Base-by-base conservation (phyloP, 2,329 filamentous ascomycete species). In the Phoma sp. region DNA sequence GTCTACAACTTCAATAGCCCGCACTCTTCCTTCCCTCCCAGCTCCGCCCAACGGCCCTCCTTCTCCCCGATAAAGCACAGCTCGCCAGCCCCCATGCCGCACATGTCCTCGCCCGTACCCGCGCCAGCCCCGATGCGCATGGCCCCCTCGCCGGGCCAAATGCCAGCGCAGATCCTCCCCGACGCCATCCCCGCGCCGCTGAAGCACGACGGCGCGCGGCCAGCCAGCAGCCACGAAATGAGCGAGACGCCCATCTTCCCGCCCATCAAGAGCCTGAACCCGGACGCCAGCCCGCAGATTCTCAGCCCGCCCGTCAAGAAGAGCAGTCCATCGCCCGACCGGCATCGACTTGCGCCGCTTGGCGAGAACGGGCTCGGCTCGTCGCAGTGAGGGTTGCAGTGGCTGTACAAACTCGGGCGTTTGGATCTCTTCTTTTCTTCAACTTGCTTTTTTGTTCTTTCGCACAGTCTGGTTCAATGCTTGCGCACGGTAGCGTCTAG, bases 221-320 rank as follows among this genome's bases (percentile, higher is more conserved):
- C 74, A 1, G 40, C 65, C 6, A 70, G 69, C 3, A 73, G 68
- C 33, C 72, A 75, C n/a, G 66, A 65, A 19, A 61, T 73, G 41
- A 65, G 64, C 3, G 70, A 74, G 45, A 72, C 67, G 9, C 76
- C 82, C 0, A 79, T 87, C 22, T 74, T 88, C 2, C 86, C 86
- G 5, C 86, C 86, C 0, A 72, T 81, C 2, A 80, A 84, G 36
- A 78, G 83, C 1, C 69, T 89, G 43, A 82, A 84, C 9, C 87
- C 87, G 0, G 84, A 81, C 37, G 81, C 83, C 2, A 80, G 80
- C 13, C 78, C 82, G 52, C 82, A 84, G 60, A 85, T 86, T 53
- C 69, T 86, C 45, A 85, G 83, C 15, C 85, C 87, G 22, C 87
- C 85, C 2, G 78, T 85, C 61, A 87, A 89, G 76, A 77, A 79